Percentiles rank a stretch among this genome's conserved stretches.
Conservation (phyloP, 2,329 filamentous ascomycete genomes). For the Arthrinium puccinioides region DNA sequence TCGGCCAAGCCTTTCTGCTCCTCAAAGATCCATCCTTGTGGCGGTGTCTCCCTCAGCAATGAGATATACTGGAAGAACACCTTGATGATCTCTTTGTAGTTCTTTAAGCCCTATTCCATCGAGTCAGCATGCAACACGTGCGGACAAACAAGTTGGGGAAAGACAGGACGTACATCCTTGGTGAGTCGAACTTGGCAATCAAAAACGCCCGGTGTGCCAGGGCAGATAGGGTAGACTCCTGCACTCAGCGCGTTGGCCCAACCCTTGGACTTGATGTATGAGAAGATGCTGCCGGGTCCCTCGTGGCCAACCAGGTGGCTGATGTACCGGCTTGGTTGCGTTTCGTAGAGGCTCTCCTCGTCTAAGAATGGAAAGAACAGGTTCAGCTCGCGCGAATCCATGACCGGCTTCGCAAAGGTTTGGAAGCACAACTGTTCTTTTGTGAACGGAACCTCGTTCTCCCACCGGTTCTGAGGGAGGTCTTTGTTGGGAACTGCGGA, state of each 20-base stretch:
- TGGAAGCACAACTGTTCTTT: constrained; percentile 52
- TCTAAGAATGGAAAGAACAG: constrained; percentile 81
- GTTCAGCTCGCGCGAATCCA: constrained; percentile 74
- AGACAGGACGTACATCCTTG: constrained; percentile 53
- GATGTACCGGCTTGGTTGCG: constrained; percentile 78
- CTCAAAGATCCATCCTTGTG: constrained; percentile 88
- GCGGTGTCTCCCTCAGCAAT: constrained; percentile 70
- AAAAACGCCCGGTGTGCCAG: constrained; percentile 70
- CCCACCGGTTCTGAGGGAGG: constrained; percentile 52
- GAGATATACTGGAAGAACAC: constrained; percentile 87
- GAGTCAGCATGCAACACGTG: background rate
- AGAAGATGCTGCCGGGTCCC: constrained; percentile 84
- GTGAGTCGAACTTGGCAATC: constrained; percentile 74
- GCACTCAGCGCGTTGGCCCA: constrained; percentile 82
- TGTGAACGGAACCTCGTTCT: constrained; percentile 41
- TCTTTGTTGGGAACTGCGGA: constrained; percentile 76
- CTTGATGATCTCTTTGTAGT: constrained; percentile 77
- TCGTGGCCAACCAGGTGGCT: constrained; percentile 89
- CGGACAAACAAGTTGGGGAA: constrained; percentile 8
- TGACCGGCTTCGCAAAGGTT: constrained; percentile 84
- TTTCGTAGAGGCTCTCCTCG: constrained; percentile 71
- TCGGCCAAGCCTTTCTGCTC: constrained; percentile 75
- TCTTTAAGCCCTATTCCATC: constrained; percentile 51
- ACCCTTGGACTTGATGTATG: constrained; percentile 77
- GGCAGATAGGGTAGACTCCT: constrained; percentile 68